Conservation (phyloP, 2,329 filamentous ascomycete genomes). For the Phialemoniopsis sp. region DNA sequence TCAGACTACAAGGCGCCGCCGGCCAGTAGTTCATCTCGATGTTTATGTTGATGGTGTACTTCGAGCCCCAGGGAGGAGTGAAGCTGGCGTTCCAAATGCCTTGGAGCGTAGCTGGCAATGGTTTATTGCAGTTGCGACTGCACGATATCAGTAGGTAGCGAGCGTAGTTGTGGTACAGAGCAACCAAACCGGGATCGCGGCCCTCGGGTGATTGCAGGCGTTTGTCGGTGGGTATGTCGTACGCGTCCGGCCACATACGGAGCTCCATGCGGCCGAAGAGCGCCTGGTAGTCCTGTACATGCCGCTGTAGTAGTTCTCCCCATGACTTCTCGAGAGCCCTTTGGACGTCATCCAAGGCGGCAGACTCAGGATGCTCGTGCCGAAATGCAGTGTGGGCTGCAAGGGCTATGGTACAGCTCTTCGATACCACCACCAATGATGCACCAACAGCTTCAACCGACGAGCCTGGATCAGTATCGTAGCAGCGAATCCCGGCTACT, state of each 20-base stretch:
- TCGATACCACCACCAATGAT: constrained; percentile 29
- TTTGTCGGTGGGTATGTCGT: constrained; percentile 11
- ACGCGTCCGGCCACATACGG: constrained; percentile 15
- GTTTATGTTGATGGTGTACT: constrained; percentile 49
- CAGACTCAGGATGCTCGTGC: constrained; percentile 16
- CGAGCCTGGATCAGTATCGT: constrained; percentile 15
- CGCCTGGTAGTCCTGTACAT: constrained; percentile 12
- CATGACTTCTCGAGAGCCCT: constrained; percentile 11
- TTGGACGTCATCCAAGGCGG: constrained; percentile 18
- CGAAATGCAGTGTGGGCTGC: constrained; percentile 34
- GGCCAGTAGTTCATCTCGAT: constrained; percentile 51
- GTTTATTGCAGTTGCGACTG: constrained; percentile 17
- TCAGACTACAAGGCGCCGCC: constrained; percentile 17
- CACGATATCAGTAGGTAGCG: constrained; percentile 31
- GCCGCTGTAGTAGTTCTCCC: constrained; percentile 10
- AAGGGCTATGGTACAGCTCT: constrained; percentile 27
- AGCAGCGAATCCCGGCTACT: constrained; percentile 19
- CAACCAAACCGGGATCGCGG: constrained; percentile 16
- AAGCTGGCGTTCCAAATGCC: constrained; percentile 38
- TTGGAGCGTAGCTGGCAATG: constrained; percentile 36
- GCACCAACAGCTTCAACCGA: constrained; percentile 23
- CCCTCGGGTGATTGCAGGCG: constrained; percentile 9
- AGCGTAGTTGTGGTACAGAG: constrained; percentile 30
- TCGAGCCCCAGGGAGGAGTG: constrained; percentile 38
- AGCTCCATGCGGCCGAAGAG: constrained; percentile 16